Conservation (phyloP, 306 rosid genomes). For the Prunus kanzakura region DNA sequence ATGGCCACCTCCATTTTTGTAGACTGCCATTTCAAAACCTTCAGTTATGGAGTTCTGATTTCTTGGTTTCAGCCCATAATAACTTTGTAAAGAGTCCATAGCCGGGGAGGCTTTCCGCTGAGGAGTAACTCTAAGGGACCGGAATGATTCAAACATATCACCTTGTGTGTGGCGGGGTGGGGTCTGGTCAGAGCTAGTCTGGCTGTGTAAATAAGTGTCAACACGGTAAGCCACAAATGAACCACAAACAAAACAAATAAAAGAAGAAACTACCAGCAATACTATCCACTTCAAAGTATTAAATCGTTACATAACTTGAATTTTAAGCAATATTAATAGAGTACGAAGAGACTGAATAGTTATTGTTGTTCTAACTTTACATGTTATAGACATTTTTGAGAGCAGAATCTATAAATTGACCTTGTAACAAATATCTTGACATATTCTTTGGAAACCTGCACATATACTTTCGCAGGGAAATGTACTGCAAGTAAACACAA, state of each 20-base stretch:
- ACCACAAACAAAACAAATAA: not conserved
- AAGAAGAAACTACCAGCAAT: not conserved
- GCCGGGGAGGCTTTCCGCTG: slow-evolving; percentile 53
- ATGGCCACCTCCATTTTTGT: slow-evolving; percentile 27
- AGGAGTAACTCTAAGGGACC: slow-evolving; percentile 44
- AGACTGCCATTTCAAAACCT: slow-evolving; percentile 35
- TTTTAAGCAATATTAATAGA: not conserved
- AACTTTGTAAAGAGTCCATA: slow-evolving; percentile 79
- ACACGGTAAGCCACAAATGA: slow-evolving; percentile 18
- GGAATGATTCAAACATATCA: slow-evolving; percentile 65
- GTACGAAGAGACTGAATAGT: not conserved
- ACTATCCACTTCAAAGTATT: no score
- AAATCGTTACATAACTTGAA: not conserved
- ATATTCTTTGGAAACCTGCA: not conserved
- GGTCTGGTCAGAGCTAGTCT: slow-evolving; percentile 32
- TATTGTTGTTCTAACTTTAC: not conserved
- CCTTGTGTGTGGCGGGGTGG: slow-evolving; percentile 24
- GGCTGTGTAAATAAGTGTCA: slow-evolving; percentile 33
- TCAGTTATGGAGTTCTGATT: slow-evolving; percentile 31
- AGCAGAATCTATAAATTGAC: not conserved
- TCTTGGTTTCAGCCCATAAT: slow-evolving; percentile 57
- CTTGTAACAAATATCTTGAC: not conserved
- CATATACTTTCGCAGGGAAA: not conserved
- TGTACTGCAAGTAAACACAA: not conserved
- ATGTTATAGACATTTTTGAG: not conserved